Percentiles rank a stretch among this genome's conserved stretches.
Evolutionary conservation across 371 early-diverging fungal genomes (phyloP).

Genomic region (Mortierella sp.): DNA sequence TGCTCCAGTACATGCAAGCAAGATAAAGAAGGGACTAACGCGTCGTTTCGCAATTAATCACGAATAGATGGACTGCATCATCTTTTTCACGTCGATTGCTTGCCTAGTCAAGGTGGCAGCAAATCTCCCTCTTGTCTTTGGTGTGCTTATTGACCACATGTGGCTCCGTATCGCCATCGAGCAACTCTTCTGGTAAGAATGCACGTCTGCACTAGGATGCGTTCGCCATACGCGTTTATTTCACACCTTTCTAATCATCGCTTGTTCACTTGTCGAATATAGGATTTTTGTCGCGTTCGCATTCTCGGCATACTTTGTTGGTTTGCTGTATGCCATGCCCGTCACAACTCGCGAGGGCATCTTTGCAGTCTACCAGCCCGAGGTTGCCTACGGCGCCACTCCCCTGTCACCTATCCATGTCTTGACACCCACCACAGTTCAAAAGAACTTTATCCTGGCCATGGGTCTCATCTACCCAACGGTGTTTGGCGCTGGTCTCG

Average conservation of each 20-base stretch:
- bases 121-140: constrained; percentile 29
- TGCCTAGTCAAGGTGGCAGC: constrained; percentile 32
- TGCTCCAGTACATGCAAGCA: not conserved
- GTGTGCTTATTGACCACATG: constrained; percentile 4
- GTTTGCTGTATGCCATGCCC: constrained; percentile 58
- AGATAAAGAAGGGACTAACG: not conserved
- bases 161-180: constrained; percentile 45
- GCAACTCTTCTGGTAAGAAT: constrained; percentile 48
- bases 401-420: constrained; percentile 49
- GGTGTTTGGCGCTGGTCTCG: constrained; percentile 39
- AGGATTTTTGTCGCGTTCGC: constrained; percentile 49
- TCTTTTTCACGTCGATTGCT: constrained; percentile 40
- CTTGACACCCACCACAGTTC: constrained; percentile 48
- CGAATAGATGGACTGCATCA: constrained; percentile 52
- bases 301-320: constrained; percentile 52
- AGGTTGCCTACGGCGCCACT: constrained; percentile 36
- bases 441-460: constrained; percentile 44
- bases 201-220: not conserved
- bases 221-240: not conserved
- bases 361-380: constrained; percentile 57
- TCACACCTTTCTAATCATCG: not conserved
- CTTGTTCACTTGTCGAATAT: not conserved
- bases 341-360: constrained; percentile 57
- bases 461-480: constrained; percentile 45
- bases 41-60: not conserved